Conservation (phyloP, 352 stramenopile species). For the Globisporangium polare region DNA sequence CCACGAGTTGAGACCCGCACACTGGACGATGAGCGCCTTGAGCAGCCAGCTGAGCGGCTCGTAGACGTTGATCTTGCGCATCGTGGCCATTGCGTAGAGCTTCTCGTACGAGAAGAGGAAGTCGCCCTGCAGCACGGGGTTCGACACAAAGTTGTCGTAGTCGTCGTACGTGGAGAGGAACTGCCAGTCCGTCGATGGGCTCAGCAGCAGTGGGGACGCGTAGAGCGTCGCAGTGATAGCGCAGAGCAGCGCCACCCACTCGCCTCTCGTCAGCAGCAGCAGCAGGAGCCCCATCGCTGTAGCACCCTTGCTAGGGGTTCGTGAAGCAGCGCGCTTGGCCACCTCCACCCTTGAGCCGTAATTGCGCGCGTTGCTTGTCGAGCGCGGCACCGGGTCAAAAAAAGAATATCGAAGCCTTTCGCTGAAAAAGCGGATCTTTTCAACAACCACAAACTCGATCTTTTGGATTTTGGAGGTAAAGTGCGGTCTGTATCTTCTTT, state of each 20-base stretch:
- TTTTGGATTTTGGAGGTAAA: no score
- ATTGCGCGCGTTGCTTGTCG: no score
- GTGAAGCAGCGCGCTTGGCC: no score
- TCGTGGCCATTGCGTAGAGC: slow-evolving; percentile 43
- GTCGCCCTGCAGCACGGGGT: slow-evolving; percentile 35
- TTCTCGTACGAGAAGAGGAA: slow-evolving; percentile 21
- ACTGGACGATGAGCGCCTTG: slow-evolving; percentile 42
- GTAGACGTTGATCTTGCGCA: slow-evolving; percentile 62
- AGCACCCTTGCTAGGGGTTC: no score
- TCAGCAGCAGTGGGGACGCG: neutral
- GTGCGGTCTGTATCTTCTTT: no score
- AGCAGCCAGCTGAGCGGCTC: slow-evolving; percentile 63
- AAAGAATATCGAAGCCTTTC: no score
- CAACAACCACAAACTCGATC: no score
- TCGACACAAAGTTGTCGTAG: slow-evolving; percentile 51
- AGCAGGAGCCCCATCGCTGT: neutral
- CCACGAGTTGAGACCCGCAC: slow-evolving; percentile 33
- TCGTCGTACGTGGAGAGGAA: slow-evolving; percentile 37
- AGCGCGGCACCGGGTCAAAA: no score
- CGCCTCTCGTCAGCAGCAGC: slow-evolving; percentile 4
- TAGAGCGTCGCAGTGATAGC: neutral
- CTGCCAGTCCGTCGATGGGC: neutral
- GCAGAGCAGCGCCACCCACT: slow-evolving; percentile 1
- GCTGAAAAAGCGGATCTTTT: no score
- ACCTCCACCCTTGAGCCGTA: no score